phyloP scores from a whole-genome alignment of 2,329 filamentous ascomycete genomes.

The Neofusicoccum kwambonambiense region DNA sequence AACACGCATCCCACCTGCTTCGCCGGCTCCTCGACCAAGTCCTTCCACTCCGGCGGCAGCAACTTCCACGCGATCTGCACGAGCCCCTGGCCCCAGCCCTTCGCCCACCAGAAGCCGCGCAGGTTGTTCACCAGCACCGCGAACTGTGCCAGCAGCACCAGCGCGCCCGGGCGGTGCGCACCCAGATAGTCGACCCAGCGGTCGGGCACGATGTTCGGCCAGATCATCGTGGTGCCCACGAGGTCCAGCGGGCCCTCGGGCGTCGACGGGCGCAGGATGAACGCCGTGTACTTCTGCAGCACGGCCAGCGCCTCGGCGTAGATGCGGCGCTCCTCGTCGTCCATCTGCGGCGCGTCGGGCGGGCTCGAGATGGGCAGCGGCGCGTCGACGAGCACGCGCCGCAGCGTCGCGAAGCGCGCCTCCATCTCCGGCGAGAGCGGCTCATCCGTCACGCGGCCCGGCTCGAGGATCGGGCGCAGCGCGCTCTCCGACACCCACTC shows the following conservation, averaged over 20 bases:
- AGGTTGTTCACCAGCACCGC: slow-evolving; percentile 10
- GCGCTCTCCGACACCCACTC: slow-evolving; percentile 12
- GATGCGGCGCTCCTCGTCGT: neutral
- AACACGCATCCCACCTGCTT: neutral
- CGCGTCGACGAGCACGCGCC: neutral
- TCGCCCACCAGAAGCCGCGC: slow-evolving; percentile 15
- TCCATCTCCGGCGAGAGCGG: neutral
- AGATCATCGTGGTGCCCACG: slow-evolving; percentile 14
- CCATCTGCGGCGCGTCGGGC: neutral
- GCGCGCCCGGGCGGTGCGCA: neutral
- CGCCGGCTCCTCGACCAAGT: slow-evolving; percentile 1
- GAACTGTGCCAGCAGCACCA: slow-evolving; percentile 16
- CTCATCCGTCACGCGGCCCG: neutral
- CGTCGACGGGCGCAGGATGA: slow-evolving; percentile 6
- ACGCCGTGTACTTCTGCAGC: slow-evolving; percentile 10
- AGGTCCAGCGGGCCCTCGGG: slow-evolving; percentile 9
- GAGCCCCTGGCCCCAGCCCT: slow-evolving; percentile 12
- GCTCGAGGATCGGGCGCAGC: slow-evolving; percentile 8
- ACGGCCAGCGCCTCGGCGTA: slow-evolving; percentile 8
- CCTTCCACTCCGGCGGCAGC: neutral
- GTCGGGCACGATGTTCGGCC: slow-evolving; percentile 15
- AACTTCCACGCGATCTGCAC: slow-evolving; percentile 3
- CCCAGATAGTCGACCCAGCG: slow-evolving; percentile 11
- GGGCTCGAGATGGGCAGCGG: neutral
- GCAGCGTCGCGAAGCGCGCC: slow-evolving; percentile 3